phyloP scores from a whole-genome alignment of 768 basidiomycete species.

The Cantharellus cinnabarinus region DNA sequence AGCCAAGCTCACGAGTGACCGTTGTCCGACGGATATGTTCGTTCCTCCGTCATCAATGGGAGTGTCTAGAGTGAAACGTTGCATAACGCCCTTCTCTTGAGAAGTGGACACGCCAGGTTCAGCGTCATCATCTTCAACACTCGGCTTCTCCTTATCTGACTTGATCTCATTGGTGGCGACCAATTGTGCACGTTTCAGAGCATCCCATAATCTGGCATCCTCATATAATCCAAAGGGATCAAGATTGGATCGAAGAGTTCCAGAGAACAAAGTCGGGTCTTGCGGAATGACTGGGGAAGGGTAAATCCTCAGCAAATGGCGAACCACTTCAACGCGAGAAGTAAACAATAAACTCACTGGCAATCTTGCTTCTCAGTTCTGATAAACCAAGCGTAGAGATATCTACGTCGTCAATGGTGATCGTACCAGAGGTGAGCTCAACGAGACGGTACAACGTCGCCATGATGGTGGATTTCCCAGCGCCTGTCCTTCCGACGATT shows the following conservation, averaged over 20 bases:
- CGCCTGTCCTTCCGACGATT: conserved; percentile 33
- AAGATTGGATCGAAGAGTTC: conserved; percentile 6
- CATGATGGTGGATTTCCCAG: conserved; percentile 71
- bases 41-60: conserved; percentile 1
- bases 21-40: conserved; percentile 7
- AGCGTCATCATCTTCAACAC: background rate
- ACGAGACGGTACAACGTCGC: conserved; percentile 71
- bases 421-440: conserved; percentile 52
- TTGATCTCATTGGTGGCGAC: background rate
- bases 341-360: conserved; percentile 18
- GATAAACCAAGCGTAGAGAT: conserved; percentile 47
- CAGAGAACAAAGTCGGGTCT: conserved; percentile 4
- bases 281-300: conserved; percentile 16
- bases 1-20: conserved; percentile 3
- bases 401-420: conserved; percentile 67
- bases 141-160: background rate
- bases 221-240: conserved; percentile 3
- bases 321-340: background rate
- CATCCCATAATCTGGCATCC: background rate
- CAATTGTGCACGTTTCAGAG: conserved; percentile 3
- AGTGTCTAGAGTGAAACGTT: conserved; percentile 5
- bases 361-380: conserved; percentile 29
- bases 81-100: background rate
- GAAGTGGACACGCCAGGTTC: background rate
- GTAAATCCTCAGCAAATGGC: background rate